Conservation (phyloP, 352 stramenopile genomes). For the Phytophthora ramorum region DNA sequence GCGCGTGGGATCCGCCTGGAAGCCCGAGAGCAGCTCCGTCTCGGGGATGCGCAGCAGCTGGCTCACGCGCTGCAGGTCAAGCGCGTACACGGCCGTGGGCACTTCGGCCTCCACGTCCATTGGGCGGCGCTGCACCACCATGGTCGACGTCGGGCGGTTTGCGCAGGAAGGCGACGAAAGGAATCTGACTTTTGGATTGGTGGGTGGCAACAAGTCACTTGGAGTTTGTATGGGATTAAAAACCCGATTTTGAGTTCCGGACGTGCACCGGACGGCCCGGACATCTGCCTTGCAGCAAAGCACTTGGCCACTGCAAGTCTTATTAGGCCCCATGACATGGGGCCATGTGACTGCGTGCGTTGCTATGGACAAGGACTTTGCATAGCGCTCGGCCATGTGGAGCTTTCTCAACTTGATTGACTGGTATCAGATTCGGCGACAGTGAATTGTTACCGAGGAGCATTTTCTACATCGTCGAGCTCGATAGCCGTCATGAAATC, state of each 20-base stretch:
- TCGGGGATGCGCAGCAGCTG: conserved; percentile 58
- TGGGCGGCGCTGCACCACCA: conserved; percentile 58
- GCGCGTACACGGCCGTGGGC: conserved; percentile 60
- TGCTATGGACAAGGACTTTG: too few relatives aligned
- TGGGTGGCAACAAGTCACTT: conserved; percentile 10
- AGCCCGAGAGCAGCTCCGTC: conserved; percentile 57
- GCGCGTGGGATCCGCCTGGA: conserved; percentile 60
- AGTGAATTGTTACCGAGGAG: too few relatives aligned
- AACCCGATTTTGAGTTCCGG: background rate
- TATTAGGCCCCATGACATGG: too few relatives aligned
- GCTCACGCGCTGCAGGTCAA: conserved; percentile 61
- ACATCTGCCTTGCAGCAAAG: background rate
- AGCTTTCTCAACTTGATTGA: too few relatives aligned
- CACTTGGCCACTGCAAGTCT: background rate
- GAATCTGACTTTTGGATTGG: conserved; percentile 12
- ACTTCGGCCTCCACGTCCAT: conserved; percentile 66
- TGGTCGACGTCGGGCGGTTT: conserved; percentile 15
- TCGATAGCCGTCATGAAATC: too few relatives aligned
- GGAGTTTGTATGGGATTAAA: conserved; percentile 12
- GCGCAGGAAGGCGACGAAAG: conserved; percentile 1
- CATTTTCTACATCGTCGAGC: too few relatives aligned
- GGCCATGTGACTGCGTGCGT: too few relatives aligned
- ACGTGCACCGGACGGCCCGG: background rate
- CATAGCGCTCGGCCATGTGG: too few relatives aligned
- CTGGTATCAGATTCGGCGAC: too few relatives aligned